phyloP scores from a whole-genome alignment of 1,139 yeast species.

The Eremothecium sinecaudum region DNA sequence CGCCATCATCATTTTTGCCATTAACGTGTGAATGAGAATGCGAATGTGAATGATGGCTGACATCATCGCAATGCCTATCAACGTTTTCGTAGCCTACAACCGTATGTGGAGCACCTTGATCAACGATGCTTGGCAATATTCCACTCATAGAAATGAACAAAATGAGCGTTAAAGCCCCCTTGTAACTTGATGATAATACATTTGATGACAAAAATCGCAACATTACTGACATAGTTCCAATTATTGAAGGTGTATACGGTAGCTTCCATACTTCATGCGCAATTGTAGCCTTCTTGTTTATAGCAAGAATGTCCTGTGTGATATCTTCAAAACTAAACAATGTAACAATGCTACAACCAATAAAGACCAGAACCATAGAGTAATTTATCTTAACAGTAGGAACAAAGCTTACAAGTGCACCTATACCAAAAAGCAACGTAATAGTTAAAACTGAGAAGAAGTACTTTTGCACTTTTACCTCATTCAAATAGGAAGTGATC shows the following conservation, averaged over 20 bases:
- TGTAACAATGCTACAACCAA: constrained; percentile 22
- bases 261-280: constrained; percentile 16
- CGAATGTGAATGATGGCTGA: constrained; percentile 6
- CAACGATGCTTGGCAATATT: constrained; percentile 10
- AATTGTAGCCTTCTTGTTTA: constrained; percentile 11
- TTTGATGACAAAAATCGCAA: constrained; percentile 31
- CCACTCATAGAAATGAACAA: constrained; percentile 14
- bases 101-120: constrained; percentile 5
- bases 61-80: constrained; percentile 13
- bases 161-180: constrained; percentile 15
- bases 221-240: constrained; percentile 28
- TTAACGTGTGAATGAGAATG: constrained; percentile 7
- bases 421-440: constrained; percentile 7
- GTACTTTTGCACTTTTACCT: constrained; percentile 1
- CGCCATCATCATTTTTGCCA: neutral
- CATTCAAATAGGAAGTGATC: constrained; percentile 3
- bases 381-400: constrained; percentile 15
- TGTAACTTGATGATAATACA: constrained; percentile 13
- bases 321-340: constrained; percentile 24
- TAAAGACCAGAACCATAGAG: constrained; percentile 20
- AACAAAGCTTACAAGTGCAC: constrained; percentile 7
- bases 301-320: constrained; percentile 13
- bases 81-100: constrained; percentile 11
- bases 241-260: constrained; percentile 18
- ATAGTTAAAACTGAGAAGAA: constrained; percentile 8